Evolutionary conservation across 2,329 filamentous ascomycete species (phyloP).

Genomic region (Penicillium psychrosexuale): DNA sequence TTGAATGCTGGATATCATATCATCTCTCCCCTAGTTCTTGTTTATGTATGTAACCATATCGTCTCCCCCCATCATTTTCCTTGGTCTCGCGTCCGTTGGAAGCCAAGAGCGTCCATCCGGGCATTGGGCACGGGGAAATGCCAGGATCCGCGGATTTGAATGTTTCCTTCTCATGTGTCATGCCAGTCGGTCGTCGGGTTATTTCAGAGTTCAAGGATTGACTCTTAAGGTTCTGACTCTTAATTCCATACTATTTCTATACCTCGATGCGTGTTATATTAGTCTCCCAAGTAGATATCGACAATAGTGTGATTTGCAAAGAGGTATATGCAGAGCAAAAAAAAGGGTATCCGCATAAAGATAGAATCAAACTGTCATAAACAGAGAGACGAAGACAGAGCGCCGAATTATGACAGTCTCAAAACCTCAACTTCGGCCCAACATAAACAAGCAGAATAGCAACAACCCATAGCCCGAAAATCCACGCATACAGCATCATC

Average conservation of each 20-base stretch:
- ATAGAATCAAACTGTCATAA: background rate
- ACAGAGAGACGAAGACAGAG: background rate
- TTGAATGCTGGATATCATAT: conserved; percentile 41
- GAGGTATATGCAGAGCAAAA: background rate
- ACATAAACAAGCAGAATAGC: conserved; percentile 79
- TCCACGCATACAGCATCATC: conserved; percentile 78
- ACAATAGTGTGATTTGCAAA: background rate
- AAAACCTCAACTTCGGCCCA: conserved; percentile 84
- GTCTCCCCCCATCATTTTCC: conserved; percentile 27
- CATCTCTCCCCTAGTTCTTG: conserved; percentile 29
- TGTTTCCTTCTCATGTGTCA: conserved; percentile 38
- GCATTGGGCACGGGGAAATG: conserved; percentile 27
- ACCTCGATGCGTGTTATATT: background rate
- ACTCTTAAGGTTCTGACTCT: conserved; percentile 24
- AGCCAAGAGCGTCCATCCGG: conserved; percentile 24
- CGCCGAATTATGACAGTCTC: background rate
- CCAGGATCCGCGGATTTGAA: conserved; percentile 32
- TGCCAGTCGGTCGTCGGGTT: conserved; percentile 35
- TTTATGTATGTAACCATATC: conserved; percentile 35
- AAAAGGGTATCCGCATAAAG: conserved; percentile 2
- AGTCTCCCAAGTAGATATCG: background rate
- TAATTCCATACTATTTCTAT: conserved; percentile 4
- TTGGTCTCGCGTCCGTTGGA: conserved; percentile 28
- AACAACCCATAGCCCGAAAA: conserved; percentile 75
- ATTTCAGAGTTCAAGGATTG: conserved; percentile 30